Conservation (phyloP, 1,284 basidiomycete species). For the Malassezia dermatis region DNA sequence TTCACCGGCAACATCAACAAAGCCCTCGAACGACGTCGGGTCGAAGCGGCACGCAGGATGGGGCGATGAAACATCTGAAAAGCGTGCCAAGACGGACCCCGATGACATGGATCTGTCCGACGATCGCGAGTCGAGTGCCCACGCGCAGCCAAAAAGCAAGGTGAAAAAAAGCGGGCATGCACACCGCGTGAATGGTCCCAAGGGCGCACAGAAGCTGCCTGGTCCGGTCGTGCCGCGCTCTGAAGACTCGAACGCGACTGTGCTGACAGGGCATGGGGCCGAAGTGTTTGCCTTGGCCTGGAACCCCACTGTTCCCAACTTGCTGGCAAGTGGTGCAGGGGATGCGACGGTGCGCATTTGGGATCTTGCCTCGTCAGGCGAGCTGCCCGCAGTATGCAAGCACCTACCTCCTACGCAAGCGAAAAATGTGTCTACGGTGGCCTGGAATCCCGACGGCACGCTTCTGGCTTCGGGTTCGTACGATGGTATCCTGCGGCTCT, state of each 20-base stretch:
- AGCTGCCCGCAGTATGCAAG: constrained; percentile 40
- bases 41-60: neutral
- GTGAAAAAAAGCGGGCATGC: neutral
- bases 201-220: neutral
- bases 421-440: constrained; percentile 44
- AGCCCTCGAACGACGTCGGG: neutral
- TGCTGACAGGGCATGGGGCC: constrained; percentile 36
- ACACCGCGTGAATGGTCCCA: neutral
- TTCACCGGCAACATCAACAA: neutral
- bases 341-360: constrained; percentile 48
- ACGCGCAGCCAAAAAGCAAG: neutral
- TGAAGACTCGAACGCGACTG: constrained; percentile 17
- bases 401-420: constrained; percentile 43
- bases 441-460: constrained; percentile 48
- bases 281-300: constrained; percentile 46
- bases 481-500: constrained; percentile 46
- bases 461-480: constrained; percentile 45
- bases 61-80: neutral
- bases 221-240: neutral
- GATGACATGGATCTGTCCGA: neutral
- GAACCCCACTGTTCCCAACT: constrained; percentile 45
- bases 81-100: neutral
- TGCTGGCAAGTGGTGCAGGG: constrained; percentile 44
- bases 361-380: constrained; percentile 30
- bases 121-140: neutral